Percentiles rank a stretch among this genome's conserved stretches.
These are phyloP conservation scores for Incumbomyces delicatus DNA, from an alignment of 2,329 filamentous ascomycete genomes.

Conservation along the genomic window DNA sequence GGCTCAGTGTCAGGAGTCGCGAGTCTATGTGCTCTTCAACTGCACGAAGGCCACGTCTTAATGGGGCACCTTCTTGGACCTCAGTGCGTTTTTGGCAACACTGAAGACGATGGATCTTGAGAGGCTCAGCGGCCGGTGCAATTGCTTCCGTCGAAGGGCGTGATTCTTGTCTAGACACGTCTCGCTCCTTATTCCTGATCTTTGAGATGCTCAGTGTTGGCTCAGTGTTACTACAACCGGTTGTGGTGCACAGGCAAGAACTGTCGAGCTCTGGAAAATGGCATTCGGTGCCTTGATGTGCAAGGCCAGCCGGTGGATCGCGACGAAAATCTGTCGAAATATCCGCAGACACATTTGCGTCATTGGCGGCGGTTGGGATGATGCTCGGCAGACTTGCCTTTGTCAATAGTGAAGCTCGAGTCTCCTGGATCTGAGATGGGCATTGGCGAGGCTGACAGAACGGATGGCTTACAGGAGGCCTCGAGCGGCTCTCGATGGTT, in stretches of 20 bases:
- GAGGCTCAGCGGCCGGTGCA: background rate
- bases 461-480: no score
- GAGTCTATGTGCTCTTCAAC: background rate
- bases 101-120: background rate
- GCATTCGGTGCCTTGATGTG: background rate
- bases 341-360: constrained; percentile 1
- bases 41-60: background rate
- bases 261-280: background rate
- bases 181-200: background rate
- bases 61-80: background rate
- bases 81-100: background rate
- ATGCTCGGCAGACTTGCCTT: background rate
- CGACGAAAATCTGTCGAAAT: background rate
- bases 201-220: constrained; percentile 2
- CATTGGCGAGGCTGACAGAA: no score
- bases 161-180: background rate
- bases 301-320: no score
- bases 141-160: background rate
- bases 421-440: background rate
- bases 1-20: background rate
- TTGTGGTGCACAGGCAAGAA: background rate
- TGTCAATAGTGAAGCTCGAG: background rate
- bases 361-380: background rate
- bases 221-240: background rate
- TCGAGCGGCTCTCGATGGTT: no score